Percentiles rank a stretch among this genome's conserved stretches.
These are phyloP conservation scores for Adiantum capillusveneris DNA, from an alignment of 75 land plant species.

Conservation along the genomic window DNA sequence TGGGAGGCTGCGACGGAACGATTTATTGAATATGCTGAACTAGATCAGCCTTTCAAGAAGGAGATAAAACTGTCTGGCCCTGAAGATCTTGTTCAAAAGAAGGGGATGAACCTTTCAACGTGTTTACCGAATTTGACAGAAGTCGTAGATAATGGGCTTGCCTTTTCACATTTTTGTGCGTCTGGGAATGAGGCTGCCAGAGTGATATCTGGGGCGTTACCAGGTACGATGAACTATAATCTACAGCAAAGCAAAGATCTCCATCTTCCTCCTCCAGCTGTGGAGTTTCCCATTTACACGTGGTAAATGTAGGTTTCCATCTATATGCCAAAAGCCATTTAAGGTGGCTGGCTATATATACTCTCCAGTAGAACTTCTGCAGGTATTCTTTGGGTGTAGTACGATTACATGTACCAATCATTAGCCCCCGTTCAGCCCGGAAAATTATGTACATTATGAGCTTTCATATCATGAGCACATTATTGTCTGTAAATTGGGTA, in stretches of 20 bases:
- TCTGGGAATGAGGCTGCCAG: slow-evolving; percentile 79
- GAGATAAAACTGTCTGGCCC: neutral
- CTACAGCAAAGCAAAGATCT: slow-evolving; percentile 67
- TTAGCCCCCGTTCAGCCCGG: too few relatives aligned
- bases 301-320: slow-evolving; percentile 41
- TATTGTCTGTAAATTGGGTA: too few relatives aligned
- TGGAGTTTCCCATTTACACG: slow-evolving; percentile 70
- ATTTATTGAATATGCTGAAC: slow-evolving; percentile 79
- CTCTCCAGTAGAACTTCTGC: too few relatives aligned
- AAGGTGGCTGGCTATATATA: too few relatives aligned
- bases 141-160: slow-evolving; percentile 66
- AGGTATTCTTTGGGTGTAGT: too few relatives aligned
- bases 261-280: slow-evolving; percentile 55
- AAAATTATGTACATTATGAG: too few relatives aligned
- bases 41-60: slow-evolving; percentile 43
- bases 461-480: too few relatives aligned
- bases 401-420: too few relatives aligned
- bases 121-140: slow-evolving; percentile 55
- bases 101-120: slow-evolving; percentile 31
- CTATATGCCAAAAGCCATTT: too few relatives aligned
- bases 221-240: slow-evolving; percentile 55
- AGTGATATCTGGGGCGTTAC: slow-evolving; percentile 69
- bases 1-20: slow-evolving; percentile 98
- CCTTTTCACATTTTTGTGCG: slow-evolving; percentile 70
- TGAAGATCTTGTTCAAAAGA: slow-evolving; percentile 5